These are phyloP conservation scores for Globisporangium alternatum DNA, from an alignment of 352 stramenopile genomes.

Conservation along the genomic window DNA sequence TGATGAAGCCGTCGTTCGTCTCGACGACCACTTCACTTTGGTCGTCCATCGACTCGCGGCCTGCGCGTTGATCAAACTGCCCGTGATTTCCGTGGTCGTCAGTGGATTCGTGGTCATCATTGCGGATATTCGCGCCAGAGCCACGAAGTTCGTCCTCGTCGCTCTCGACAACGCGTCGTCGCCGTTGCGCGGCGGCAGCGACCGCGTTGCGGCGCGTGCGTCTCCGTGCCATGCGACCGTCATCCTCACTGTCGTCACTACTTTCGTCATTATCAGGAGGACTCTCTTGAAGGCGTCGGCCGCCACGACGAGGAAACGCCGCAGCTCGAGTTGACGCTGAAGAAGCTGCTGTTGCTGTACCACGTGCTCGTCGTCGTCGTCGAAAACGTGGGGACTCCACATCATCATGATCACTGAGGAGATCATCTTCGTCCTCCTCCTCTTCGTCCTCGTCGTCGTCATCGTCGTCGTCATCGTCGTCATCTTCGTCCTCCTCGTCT, in stretches of 20 bases:
- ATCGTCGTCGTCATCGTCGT: conserved; percentile 41
- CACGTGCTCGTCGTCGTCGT: conserved; percentile 30
- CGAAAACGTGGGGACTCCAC: conserved; percentile 37
- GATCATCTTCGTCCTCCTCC: conserved; percentile 47
- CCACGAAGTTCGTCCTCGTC: conserved; percentile 12
- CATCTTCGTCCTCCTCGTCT: conserved; percentile 33
- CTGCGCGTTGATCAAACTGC: conserved; percentile 10
- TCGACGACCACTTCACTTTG: conserved; percentile 62
- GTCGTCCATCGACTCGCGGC: conserved; percentile 21
- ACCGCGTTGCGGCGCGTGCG: conserved; percentile 12
- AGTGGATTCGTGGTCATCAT: conserved; percentile 3
- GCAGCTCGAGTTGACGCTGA: conserved; percentile 10
- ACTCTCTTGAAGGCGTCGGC: conserved; percentile 27
- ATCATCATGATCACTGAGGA: conserved; percentile 44
- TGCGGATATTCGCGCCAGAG: background rate
- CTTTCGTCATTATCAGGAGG: conserved; percentile 2
- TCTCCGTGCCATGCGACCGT: conserved; percentile 8
- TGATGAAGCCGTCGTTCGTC: conserved; percentile 80
- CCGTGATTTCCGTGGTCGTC: conserved; percentile 12
- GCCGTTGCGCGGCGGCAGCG: background rate
- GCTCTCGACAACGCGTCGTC: conserved; percentile 14
- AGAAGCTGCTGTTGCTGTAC: conserved; percentile 19
- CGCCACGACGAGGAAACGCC: conserved; percentile 33
- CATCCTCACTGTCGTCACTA: conserved; percentile 12
- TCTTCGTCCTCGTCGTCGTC: conserved; percentile 62